Evolutionary conservation across 768 basidiomycete species (phyloP).

Genomic region (Russula brevipes): DNA sequence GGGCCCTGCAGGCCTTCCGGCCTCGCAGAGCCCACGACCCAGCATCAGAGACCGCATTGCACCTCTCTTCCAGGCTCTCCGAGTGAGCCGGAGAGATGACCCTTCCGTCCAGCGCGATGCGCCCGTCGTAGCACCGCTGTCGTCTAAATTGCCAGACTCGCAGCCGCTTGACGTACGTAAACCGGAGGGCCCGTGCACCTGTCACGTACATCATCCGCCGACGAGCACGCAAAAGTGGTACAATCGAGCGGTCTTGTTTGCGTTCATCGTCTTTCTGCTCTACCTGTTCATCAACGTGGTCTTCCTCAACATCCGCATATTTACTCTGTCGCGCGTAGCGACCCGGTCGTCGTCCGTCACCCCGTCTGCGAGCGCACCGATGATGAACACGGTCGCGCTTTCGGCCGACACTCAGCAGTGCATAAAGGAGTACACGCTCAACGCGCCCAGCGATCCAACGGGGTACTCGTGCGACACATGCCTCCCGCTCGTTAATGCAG

Average conservation of each 20-base stretch:
- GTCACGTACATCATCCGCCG: slow-evolving; percentile 26
- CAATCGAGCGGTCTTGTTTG: slow-evolving; percentile 32
- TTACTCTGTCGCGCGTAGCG: slow-evolving; percentile 25
- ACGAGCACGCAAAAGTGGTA: slow-evolving; percentile 30
- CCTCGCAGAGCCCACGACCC: slow-evolving; percentile 16
- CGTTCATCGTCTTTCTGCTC: slow-evolving; percentile 39
- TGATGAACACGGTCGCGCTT: slow-evolving; percentile 31
- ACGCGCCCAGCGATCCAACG: slow-evolving; percentile 41
- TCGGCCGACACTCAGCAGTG: slow-evolving; percentile 42
- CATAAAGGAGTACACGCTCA: slow-evolving; percentile 41
- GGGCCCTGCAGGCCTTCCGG: slow-evolving; percentile 19
- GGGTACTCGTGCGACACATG: slow-evolving; percentile 45
- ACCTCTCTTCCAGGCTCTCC: slow-evolving; percentile 36
- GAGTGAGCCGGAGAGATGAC: slow-evolving; percentile 28
- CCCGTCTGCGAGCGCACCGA: slow-evolving; percentile 23
- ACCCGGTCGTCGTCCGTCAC: slow-evolving; percentile 10
- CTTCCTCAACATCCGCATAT: slow-evolving; percentile 37
- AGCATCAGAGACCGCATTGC: slow-evolving; percentile 34
- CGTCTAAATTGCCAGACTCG: slow-evolving; percentile 20
- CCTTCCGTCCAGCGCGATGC: slow-evolving; percentile 27
- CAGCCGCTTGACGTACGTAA: slow-evolving; percentile 38
- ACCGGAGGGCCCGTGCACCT: slow-evolving; percentile 25
- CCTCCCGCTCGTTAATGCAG: slow-evolving; percentile 37
- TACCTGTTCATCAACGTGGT: slow-evolving; percentile 39
- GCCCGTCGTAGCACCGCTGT: slow-evolving; percentile 27